A percentile compares a stretch with the other conserved stretches of the same genome.
Conservation (phyloP, 495 filamentous ascomycete genomes). For the Neurospora pannonica region DNA sequence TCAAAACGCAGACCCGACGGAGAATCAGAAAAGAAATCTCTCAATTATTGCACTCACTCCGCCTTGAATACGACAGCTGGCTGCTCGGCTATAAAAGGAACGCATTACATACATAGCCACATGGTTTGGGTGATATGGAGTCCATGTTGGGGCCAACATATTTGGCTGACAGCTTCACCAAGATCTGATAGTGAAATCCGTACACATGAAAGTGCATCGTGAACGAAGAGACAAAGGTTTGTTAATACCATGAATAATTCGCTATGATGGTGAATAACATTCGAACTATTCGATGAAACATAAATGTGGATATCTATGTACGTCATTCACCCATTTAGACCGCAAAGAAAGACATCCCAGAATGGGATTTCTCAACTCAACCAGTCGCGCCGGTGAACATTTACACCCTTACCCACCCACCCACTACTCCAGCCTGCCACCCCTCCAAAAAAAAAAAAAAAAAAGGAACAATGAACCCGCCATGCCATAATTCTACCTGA, state of each 20-base stretch:
- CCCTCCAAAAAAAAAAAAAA: background rate
- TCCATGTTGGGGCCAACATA: background rate
- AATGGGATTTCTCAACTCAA: background rate
- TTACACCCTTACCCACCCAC: background rate
- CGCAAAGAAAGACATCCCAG: background rate
- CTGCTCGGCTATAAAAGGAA: background rate
- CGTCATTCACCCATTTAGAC: background rate
- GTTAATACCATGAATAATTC: background rate
- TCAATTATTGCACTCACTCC: background rate
- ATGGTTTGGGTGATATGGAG: background rate
- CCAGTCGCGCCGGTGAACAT: background rate
- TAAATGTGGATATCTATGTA: background rate
- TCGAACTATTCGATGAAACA: background rate
- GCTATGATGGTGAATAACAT: background rate
- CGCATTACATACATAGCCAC: background rate
- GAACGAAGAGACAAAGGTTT: background rate
- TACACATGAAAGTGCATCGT: background rate
- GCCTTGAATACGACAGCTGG: background rate
- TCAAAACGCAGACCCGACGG: background rate
- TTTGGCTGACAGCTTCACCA: background rate
- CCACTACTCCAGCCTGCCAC: background rate
- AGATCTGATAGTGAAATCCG: background rate
- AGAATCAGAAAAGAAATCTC: background rate
- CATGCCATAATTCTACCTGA: background rate
- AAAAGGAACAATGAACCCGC: background rate